Conservation (phyloP, 495 filamentous ascomycete species). For the Poronia punctata region DNA sequence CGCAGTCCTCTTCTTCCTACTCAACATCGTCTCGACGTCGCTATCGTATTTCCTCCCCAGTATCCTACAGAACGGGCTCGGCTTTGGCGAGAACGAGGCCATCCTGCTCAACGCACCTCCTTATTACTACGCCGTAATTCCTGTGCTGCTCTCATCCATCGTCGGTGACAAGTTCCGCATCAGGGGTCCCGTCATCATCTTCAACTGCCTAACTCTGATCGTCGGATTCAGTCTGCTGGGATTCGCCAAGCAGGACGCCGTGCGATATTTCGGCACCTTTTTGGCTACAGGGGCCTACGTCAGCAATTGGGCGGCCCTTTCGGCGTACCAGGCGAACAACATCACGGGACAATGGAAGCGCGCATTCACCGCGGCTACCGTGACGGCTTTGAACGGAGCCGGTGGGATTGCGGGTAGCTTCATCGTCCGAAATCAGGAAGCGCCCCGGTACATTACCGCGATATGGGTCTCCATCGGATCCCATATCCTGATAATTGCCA, state of each 20-base stretch:
- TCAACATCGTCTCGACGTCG: conserved; percentile 63
- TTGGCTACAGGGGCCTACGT: conserved; percentile 74
- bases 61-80: conserved; percentile 65
- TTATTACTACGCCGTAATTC: conserved; percentile 69
- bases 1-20: conserved; percentile 62
- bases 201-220: conserved; percentile 68
- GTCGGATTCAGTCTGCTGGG: conserved; percentile 68
- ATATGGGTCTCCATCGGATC: conserved; percentile 69
- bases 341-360: conserved; percentile 69
- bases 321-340: conserved; percentile 66
- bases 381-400: conserved; percentile 65
- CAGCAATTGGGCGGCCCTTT: conserved; percentile 73
- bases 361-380: conserved; percentile 59
- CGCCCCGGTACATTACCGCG: conserved; percentile 61
- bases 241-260: conserved; percentile 58
- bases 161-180: conserved; percentile 59
- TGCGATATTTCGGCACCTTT: conserved; percentile 67
- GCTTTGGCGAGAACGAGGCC: conserved; percentile 56
- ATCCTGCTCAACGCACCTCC: conserved; percentile 71
- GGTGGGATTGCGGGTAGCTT: conserved; percentile 72
- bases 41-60: conserved; percentile 67
- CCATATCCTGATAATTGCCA: conserved; percentile 58
- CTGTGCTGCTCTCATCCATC: conserved; percentile 61
- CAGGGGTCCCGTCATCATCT: conserved; percentile 61
- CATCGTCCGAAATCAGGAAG: conserved; percentile 61